Evolutionary conservation across 1,139 yeast genomes (phyloP).

Genomic region (Arxiozyma slooffiae): DNA sequence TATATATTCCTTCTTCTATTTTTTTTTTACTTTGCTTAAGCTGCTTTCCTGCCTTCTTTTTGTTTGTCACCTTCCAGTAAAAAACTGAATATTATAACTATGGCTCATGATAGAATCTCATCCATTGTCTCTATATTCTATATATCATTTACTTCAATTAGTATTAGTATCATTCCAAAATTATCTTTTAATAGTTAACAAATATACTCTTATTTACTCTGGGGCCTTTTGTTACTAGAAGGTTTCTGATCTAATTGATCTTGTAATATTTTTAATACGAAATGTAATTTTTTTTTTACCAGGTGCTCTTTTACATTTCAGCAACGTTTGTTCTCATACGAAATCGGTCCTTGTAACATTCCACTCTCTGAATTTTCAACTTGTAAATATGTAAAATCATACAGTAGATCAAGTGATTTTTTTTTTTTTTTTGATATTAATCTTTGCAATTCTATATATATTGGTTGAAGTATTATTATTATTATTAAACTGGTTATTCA

Average conservation of each 20-base stretch:
- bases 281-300: too few relatives aligned
- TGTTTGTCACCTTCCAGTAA: too few relatives aligned
- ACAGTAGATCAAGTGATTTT: conserved; percentile 10
- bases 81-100: too few relatives aligned
- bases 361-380: conserved; percentile 12
- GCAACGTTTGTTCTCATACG: conserved; percentile 16
- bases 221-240: too few relatives aligned
- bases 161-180: conserved; percentile 16
- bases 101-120: neutral
- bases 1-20: too few relatives aligned
- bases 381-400: conserved; percentile 10
- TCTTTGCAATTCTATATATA: neutral
- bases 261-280: conserved; percentile 13
- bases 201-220: too few relatives aligned
- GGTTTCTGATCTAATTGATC: too few relatives aligned
- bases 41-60: neutral
- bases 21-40: too few relatives aligned
- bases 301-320: conserved; percentile 13
- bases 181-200: conserved; percentile 11
- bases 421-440: neutral
- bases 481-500: neutral
- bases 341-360: conserved; percentile 22
- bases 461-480: neutral
- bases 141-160: conserved; percentile 12
- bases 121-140: conserved; percentile 4